phyloP scores from a whole-genome alignment of 140 eudicot genomes.

The Flaveria floridana region DNA sequence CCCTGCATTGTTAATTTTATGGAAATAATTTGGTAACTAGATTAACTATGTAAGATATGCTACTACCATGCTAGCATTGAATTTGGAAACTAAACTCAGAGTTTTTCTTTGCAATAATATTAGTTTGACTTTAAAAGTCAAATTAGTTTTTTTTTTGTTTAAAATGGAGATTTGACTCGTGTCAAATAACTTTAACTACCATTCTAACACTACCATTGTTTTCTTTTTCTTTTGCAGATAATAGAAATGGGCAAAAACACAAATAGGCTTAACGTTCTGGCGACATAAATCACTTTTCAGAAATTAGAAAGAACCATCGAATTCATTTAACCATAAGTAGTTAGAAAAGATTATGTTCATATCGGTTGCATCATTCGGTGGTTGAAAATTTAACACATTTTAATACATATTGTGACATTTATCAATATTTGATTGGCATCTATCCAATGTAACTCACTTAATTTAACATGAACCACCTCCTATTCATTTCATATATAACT shows the following conservation, averaged over 20 bases:
- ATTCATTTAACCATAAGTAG: neutral
- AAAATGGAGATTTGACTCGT: neutral
- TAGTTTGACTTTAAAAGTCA: conserved; percentile 12
- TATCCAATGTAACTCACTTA: neutral
- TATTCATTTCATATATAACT: neutral
- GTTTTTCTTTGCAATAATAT: neutral
- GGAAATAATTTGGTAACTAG: neutral
- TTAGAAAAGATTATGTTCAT: neutral
- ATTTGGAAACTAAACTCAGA: neutral
- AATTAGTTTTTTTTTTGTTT: neutral
- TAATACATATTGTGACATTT: conserved; percentile 8
- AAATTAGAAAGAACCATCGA: neutral
- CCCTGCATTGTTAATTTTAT: neutral
- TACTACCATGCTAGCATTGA: neutral
- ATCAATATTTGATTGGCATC: neutral
- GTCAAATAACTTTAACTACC: neutral
- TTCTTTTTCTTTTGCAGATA: conserved; percentile 11
- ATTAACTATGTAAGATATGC: neutral
- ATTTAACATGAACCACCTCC: neutral
- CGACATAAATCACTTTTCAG: neutral
- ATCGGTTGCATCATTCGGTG: conserved; percentile 1
- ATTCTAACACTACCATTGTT: neutral
- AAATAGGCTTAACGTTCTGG: neutral
- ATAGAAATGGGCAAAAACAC: conserved; percentile 5
- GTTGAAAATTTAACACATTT: conserved; percentile 14